Base-by-base conservation (phyloP, 2,329 filamentous ascomycete genomes). In the Trichophyton verrucosum region DNA sequence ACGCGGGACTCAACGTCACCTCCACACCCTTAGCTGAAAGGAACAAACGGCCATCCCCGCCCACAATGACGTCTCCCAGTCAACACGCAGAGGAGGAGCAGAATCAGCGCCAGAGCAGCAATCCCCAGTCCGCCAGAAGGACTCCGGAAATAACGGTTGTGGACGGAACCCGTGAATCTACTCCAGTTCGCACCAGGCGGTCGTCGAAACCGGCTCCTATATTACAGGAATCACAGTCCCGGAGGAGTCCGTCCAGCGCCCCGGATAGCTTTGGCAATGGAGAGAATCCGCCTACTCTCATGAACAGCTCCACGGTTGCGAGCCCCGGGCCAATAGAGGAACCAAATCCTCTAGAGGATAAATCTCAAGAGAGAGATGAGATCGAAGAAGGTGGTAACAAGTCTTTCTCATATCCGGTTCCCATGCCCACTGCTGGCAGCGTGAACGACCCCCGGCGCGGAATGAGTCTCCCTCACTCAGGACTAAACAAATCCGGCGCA, bases 371-470 rank as follows among this genome's bases (percentile, higher is more conserved):
- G 60, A 70, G 72, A 38, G 71, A 70, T 46, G 70, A 75, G 38
- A 69, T 72, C 17, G 68, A 69, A 36, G 74, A 75, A 44, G 68
- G 66, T 58, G 68, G 66, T 58, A 81, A 78, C 66, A 83, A 84
- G 67, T 78, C 83, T 8, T 82, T 83, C 66, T 85, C 83, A n/a
- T 86, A 84, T 69, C 83, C 83, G 6, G 81, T 82, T 59, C 82
- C 82, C n/a, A 74, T 78, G 62, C 72, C 76, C 3, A 42, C 72
- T 73, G 59, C 77, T 72, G 67, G 73, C 67, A 65, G 74, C 36
- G 64, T 80, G 47, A 77, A 75, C 60, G 80, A 82, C 61, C 77
- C 80, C 9, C 75, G 79, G 59, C 78, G 83, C 65, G 81, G 82
- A 61, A 80, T 84, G 73, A 86, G 82, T 68, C 72, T 83, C 62